These are phyloP conservation scores for Saccharomycopsis olivae DNA, from an alignment of 805 yeast species.

Conservation along the genomic window DNA sequence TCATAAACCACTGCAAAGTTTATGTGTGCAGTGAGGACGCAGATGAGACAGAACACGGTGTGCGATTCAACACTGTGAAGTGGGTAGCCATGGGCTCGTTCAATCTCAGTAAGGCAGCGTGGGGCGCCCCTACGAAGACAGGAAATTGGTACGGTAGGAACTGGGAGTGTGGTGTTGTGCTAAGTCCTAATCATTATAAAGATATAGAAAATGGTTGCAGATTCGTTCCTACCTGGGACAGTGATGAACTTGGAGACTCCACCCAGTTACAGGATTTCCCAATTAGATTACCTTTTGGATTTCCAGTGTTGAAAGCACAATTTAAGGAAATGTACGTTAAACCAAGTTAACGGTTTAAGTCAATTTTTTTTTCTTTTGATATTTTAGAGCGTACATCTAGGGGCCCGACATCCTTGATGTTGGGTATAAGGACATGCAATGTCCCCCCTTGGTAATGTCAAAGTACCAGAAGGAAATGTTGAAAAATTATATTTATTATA, in stretches of 20 bases:
- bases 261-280: conserved; percentile 1
- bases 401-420: no score
- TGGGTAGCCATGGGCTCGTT: conserved; percentile 16
- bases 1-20: conserved; percentile 16
- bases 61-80: conserved; percentile 7
- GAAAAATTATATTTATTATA: no score
- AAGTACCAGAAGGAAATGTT: no score
- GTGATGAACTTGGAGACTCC: not conserved
- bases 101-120: conserved; percentile 16
- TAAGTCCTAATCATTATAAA: conserved; percentile 12
- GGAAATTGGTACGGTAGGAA: conserved; percentile 7
- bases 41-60: not conserved
- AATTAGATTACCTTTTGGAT: conserved; percentile 14
- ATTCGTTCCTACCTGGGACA: conserved; percentile 15
- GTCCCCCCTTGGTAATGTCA: no score
- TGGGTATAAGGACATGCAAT: no score
- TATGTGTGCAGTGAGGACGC: conserved; percentile 8
- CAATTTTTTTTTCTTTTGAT: no score
- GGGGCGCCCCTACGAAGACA: conserved; percentile 12
- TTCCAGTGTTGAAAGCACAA: conserved; percentile 13
- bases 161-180: conserved; percentile 16
- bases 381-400: no score
- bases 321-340: no score
- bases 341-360: no score
- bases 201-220: not conserved